These are phyloP conservation scores for Collybia sp. DNA, from an alignment of 768 basidiomycete species.

Conservation along the genomic window DNA sequence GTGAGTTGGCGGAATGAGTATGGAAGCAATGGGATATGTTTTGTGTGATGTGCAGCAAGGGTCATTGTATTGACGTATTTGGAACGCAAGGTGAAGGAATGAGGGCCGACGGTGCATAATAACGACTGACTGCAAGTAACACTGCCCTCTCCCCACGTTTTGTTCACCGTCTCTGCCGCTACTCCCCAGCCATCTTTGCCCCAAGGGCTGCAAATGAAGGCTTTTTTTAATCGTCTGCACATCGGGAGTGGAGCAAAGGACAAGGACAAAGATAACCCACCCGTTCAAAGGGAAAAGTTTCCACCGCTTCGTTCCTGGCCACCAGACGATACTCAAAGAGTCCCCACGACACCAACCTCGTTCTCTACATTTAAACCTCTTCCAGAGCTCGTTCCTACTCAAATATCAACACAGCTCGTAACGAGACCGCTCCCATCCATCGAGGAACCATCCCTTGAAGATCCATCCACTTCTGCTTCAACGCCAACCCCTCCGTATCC, in stretches of 20 bases:
- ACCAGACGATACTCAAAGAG: constrained; percentile 35
- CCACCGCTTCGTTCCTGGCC: constrained; percentile 71
- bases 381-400: constrained; percentile 52
- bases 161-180: constrained; percentile 3
- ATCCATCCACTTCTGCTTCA: constrained; percentile 28
- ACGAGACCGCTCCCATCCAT: constrained; percentile 24
- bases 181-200: background rate
- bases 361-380: constrained; percentile 62
- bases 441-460: constrained; percentile 18
- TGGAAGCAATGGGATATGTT: constrained; percentile 48
- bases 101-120: constrained; percentile 5
- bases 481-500: constrained; percentile 19
- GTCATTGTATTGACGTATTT: constrained; percentile 20
- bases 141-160: constrained; percentile 5
- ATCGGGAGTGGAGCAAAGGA: constrained; percentile 60
- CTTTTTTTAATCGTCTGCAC: constrained; percentile 75
- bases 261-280: constrained; percentile 48
- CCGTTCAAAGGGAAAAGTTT: constrained; percentile 54
- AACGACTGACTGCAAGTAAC: constrained; percentile 5
- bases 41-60: constrained; percentile 59
- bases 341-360: constrained; percentile 39
- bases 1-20: constrained; percentile 29
- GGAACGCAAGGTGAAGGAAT: constrained; percentile 13
- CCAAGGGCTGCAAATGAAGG: constrained; percentile 57
- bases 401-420: constrained; percentile 24